Evolutionary conservation across 306 rosid species (phyloP).

Genomic region (Quercus glauca): DNA sequence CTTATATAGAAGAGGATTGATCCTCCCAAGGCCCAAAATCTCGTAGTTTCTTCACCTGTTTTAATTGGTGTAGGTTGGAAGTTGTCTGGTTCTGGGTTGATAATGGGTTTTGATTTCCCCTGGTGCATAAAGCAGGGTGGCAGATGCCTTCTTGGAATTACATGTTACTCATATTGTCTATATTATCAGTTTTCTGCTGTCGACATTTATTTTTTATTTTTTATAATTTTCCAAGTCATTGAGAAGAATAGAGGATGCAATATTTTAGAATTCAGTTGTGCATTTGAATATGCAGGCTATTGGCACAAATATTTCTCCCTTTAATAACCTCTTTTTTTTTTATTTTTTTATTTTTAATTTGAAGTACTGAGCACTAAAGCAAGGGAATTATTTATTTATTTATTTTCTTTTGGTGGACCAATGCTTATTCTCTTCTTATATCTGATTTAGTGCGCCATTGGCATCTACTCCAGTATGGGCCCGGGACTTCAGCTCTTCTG

Average conservation of each 20-base stretch:
- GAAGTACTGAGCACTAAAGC: neutral
- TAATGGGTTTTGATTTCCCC: neutral
- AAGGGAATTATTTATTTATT: neutral
- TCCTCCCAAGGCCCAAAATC: neutral
- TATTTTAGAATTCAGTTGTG: neutral
- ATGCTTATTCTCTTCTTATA: slow-evolving; percentile 21
- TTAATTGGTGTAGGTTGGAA: no score
- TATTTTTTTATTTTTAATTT: neutral
- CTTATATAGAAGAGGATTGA: neutral
- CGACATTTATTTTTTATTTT: neutral
- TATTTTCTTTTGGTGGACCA: slow-evolving; percentile 8
- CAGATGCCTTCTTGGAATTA: neutral
- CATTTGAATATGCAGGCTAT: neutral
- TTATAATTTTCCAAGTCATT: neutral
- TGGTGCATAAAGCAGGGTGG: neutral
- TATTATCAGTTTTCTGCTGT: neutral
- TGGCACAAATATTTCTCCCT: neutral
- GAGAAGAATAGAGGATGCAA: neutral
- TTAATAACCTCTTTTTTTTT: neutral
- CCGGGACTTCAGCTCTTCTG: slow-evolving; percentile 81
- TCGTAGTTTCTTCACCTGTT: neutral
- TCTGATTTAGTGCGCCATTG: slow-evolving; percentile 73
- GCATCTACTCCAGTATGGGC: slow-evolving; percentile 87
- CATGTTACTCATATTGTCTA: neutral
- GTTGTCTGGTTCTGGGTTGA: no score